These are phyloP conservation scores for Fusarium goolgardi DNA, from an alignment of 2,329 filamentous ascomycete genomes.

Conservation along the genomic window DNA sequence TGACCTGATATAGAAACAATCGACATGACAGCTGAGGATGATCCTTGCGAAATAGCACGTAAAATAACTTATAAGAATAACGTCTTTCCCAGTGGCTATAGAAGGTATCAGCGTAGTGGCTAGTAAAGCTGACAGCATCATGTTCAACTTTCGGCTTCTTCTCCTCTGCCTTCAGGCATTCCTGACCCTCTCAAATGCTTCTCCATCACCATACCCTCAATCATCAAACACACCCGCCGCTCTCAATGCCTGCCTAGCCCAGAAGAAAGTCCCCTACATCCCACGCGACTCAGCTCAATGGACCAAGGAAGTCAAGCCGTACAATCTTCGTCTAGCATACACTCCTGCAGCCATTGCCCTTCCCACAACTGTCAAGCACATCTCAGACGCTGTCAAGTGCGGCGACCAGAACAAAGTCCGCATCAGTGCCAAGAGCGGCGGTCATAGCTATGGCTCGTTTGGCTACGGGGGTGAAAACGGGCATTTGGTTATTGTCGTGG, in stretches of 20 bases:
- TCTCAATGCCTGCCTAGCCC: slow-evolving; percentile 45
- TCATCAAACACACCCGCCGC: slow-evolving; percentile 5
- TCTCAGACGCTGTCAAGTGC: slow-evolving; percentile 60
- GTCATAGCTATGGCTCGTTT: slow-evolving; percentile 65
- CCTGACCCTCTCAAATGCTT: not conserved
- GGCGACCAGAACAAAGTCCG: slow-evolving; percentile 56
- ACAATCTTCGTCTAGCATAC: slow-evolving; percentile 51
- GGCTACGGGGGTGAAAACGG: slow-evolving; percentile 58
- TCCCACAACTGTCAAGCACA: slow-evolving; percentile 52
- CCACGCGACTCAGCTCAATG: slow-evolving; percentile 45
- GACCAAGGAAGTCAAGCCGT: slow-evolving; percentile 49
- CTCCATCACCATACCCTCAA: not conserved
- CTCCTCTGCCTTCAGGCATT: slow-evolving; percentile 6
- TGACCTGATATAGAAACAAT: not conserved
- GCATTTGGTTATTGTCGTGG: slow-evolving; percentile 55
- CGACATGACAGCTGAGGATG: not conserved
- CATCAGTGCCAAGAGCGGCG: slow-evolving; percentile 63
- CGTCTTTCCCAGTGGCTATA: accelerated
- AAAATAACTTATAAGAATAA: not conserved
- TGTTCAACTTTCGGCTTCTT: slow-evolving; percentile 4
- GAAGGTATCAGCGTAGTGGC: not conserved
- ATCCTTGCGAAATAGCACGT: not conserved
- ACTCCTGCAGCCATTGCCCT: slow-evolving; percentile 49
- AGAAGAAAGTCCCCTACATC: slow-evolving; percentile 38
- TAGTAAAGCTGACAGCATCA: not conserved